Base-by-base conservation (phyloP, 441 rosid genomes). In the Theobroma grandiflorum region DNA sequence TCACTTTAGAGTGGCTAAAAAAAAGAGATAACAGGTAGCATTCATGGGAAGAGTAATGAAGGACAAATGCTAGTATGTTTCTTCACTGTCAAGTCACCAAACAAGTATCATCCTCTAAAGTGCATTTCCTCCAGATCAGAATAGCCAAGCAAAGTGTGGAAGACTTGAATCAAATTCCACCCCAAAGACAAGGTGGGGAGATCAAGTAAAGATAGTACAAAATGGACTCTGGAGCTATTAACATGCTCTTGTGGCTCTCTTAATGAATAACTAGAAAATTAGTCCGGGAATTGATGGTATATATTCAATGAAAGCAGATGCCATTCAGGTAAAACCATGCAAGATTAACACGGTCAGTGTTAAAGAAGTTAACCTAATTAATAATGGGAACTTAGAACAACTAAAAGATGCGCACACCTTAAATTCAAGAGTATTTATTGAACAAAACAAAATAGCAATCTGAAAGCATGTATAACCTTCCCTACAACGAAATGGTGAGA, bases 331-430 rank as follows among this genome's bases (percentile, higher is more conserved):
- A 72, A 52, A 4, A 7, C 37, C 61, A 3, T 9, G 31, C 31
- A 33, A 50, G 45, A 50, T 33, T 71, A 71, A 71, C 15, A 35
- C 40, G 9, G 26, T 33, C 43, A 8, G 6, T 1, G 49, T 6
- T 45, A 15, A 71, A 15, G 42, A 50, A 52, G 61, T 8, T 26
- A 70, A 50, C 43, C 59, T 50, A 71, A 71, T 55, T 71, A 71
- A 26, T 59, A 71, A 31, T 16, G 8, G 75, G 33, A 72, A 72
- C 43, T 4, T 26, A 1, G 47, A 43, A 72, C 16, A 52, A 52
- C 75, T 52, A n/a, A 73, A 53, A 38, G 6, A 55, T n/a, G 5
- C 2, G 64, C 64, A 20, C 12, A 7, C 57, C 53, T 49, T 70
- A 38, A 52, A 53, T 31, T 76, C 35, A 49, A 47, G 5, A 63